Conservation (phyloP, 805 yeast genomes). For the Pichia nakasei region DNA sequence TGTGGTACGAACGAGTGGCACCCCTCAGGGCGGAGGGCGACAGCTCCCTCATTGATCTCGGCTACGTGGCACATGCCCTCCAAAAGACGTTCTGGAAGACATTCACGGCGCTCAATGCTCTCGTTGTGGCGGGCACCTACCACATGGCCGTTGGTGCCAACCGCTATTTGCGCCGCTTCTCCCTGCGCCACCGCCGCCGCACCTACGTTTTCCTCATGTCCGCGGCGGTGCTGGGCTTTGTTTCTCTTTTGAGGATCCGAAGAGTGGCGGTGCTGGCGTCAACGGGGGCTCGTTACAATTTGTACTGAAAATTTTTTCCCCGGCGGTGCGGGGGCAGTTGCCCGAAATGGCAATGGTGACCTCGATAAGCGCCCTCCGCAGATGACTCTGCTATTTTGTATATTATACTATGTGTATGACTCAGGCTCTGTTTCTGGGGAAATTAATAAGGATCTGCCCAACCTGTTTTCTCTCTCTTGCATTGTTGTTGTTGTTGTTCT, state of each 20-base stretch:
- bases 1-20: conserved; percentile 34
- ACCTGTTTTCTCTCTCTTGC: no score
- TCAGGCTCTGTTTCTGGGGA: no score
- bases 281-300: background rate
- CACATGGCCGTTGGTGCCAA: conserved; percentile 49
- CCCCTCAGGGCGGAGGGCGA: conserved; percentile 60
- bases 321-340: background rate
- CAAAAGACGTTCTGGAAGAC: background rate
- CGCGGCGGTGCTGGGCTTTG: background rate
- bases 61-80: conserved; percentile 38
- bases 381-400: no score
- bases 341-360: no score
- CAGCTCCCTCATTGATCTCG: conserved; percentile 44
- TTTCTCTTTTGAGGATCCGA: conserved; percentile 1
- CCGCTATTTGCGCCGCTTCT: conserved; percentile 35
- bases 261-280: background rate
- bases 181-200: conserved; percentile 31
- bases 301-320: no score
- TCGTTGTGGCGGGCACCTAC: conserved; percentile 36
- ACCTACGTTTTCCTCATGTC: conserved; percentile 35
- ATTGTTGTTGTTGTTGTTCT: no score
- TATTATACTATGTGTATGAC: no score
- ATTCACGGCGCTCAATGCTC: conserved; percentile 24
- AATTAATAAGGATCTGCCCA: no score
- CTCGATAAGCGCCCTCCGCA: no score